Conservation (phyloP, 257 asterid genomes). For the Coffea eugenioides region DNA sequence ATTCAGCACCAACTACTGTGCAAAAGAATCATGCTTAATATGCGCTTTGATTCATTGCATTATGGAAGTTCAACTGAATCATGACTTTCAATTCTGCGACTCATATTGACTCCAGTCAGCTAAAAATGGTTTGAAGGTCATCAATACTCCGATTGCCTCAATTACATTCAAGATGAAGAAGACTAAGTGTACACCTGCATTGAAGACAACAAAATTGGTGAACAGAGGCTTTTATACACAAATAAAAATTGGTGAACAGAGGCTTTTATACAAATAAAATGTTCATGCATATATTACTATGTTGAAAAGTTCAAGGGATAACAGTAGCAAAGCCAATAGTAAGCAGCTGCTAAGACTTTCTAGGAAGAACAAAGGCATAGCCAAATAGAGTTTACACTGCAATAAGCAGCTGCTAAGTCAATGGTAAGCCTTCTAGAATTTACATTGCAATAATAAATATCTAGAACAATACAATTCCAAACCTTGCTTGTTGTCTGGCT, state of each 20-base stretch:
- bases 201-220: constrained; percentile 1
- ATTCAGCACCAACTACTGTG: too few species aligned
- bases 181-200: constrained; percentile 33
- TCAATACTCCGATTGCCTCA: constrained; percentile 29
- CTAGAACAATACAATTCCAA: not conserved
- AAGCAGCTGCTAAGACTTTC: too few species aligned
- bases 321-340: too few species aligned
- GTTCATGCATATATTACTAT: too few species aligned
- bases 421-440: not conserved
- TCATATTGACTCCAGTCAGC: not conserved
- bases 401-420: too few species aligned
- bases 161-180: constrained; percentile 36
- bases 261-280: not conserved
- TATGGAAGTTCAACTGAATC: too few species aligned
- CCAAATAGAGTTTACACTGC: too few species aligned
- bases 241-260: not conserved
- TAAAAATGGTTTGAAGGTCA: constrained; percentile 35
- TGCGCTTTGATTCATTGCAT: too few species aligned
- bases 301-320: too few species aligned
- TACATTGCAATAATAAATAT: not conserved
- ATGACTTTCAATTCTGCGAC: too few species aligned
- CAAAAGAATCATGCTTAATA: too few species aligned
- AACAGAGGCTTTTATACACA: not conserved
- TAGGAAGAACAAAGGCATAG: too few species aligned
- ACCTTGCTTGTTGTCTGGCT: not conserved